Conservation (phyloP, 257 asterid genomes). For the Solanum bukasovii region DNA sequence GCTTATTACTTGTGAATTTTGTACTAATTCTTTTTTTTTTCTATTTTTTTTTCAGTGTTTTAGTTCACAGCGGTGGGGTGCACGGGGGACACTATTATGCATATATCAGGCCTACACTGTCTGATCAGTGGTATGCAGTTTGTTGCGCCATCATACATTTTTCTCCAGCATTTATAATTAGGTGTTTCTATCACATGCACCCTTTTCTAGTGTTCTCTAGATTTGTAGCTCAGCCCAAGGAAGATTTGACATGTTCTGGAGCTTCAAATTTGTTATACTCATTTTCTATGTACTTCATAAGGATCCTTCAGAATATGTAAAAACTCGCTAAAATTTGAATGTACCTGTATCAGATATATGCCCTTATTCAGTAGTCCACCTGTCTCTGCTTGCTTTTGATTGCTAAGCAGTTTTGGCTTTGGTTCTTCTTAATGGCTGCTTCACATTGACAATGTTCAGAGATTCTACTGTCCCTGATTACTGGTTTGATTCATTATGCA, state of each 20-base stretch:
- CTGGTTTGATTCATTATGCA: background rate
- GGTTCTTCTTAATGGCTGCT: background rate
- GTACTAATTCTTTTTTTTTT: background rate
- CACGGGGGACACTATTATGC: slow-evolving; percentile 39
- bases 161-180: background rate
- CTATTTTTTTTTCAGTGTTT: background rate
- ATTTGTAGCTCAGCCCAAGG: background rate
- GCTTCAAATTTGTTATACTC: background rate
- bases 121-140: slow-evolving; percentile 26
- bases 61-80: slow-evolving; percentile 20
- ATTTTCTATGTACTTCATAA: background rate
- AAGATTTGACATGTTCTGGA: background rate
- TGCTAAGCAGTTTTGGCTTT: background rate
- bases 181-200: background rate
- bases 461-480: background rate
- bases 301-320: background rate
- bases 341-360: background rate
- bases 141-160: background rate
- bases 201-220: background rate
- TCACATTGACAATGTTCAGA: background rate
- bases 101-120: slow-evolving; percentile 28
- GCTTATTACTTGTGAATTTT: background rate
- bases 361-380: background rate
- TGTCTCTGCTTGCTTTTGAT: background rate
- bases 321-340: background rate